Conservation (phyloP, 2,329 filamentous ascomycete genomes). For the Colletotrichum higginsianum region DNA sequence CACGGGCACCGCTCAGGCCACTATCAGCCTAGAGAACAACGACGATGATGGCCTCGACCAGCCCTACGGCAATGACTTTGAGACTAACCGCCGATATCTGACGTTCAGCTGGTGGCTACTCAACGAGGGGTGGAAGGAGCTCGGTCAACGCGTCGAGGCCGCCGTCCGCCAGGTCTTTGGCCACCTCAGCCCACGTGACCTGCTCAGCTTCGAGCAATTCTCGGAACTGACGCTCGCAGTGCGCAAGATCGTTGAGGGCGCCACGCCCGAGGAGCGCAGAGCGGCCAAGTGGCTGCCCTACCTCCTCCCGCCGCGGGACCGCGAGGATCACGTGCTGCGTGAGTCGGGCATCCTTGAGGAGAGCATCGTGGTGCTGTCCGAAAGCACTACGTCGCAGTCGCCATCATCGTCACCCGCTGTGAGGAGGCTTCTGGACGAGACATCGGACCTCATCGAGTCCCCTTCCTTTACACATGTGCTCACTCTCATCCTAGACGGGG, state of each 20-base stretch:
- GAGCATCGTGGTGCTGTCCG: constrained; percentile 56
- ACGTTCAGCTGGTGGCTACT: constrained; percentile 99
- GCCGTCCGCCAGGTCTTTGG: constrained; percentile 93
- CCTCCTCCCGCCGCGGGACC: constrained; percentile 82
- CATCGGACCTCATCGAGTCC: constrained; percentile 94
- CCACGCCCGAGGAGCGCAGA: constrained; percentile 56
- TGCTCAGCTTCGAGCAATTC: constrained; percentile 85
- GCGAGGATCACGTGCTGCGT: constrained; percentile 87
- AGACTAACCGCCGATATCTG: constrained; percentile 94
- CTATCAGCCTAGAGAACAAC: constrained; percentile 92
- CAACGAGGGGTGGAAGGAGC: constrained; percentile 87
- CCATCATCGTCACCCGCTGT: constrained; percentile 71
- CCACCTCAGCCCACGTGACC: constrained; percentile 88
- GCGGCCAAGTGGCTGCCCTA: constrained; percentile 82
- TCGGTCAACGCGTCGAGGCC: constrained; percentile 85
- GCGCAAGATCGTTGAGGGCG: constrained; percentile 86
- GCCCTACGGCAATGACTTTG: constrained; percentile 91
- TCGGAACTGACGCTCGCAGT: constrained; percentile 87
- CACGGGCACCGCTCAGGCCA: constrained; percentile 79
- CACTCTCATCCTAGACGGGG: constrained; percentile 87
- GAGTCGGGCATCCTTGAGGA: constrained; percentile 84
- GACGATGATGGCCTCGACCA: constrained; percentile 90
- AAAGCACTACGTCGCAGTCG: constrained; percentile 52
- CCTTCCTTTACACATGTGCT: constrained; percentile 91
- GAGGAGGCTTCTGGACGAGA: constrained; percentile 92